Base-by-base conservation (phyloP, 352 stramenopile genomes). In the Globisporangium viniferum region DNA sequence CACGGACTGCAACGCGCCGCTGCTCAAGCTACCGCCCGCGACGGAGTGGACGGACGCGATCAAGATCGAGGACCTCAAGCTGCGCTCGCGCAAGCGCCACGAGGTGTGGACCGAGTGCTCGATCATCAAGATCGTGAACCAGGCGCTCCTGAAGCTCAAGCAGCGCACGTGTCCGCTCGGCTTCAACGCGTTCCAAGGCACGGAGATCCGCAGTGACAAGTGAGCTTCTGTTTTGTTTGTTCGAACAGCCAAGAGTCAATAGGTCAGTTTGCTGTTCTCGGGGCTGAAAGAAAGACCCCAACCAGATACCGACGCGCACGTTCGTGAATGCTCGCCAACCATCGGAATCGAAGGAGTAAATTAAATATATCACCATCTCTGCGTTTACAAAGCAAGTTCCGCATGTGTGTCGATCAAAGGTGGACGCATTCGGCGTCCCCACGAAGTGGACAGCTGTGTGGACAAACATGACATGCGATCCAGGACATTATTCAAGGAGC, bases 151-250 rank as follows among this genome's bases (percentile, higher is more conserved):
- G 35, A 74, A 75, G 60, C 77, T 76, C 69, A 87, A 85, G 66
- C 74, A 81, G 36, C 74, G 71, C 39, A 73, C 72, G 41, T 86
- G 77, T 59, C 62, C 78, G 18, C 64, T 67, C 3, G 74, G 78
- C n/a, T 88, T 74, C 73, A 88, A 84, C 68, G 77, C 72, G 27
- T 74, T 77, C 57, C 73, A 78, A 22, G 69, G 74, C n/a, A 73
- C 82, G 24, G 73, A 82, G 31, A 58, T 81, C 39, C 66, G 53
- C 41, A 31, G 35, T n/a, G 44, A 55, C n/a, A 65, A 65, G 59
- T 61, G 35, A 55, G 5, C 14, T 24, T 35, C 2, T n/a, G 24
- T 22, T 5, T 35, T 35, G 53, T n/a, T 31, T 15, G 7, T 39
- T 49, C 41, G 15, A 49, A n/a, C 15, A 49, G 15, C 41, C 4